Evolutionary conservation across 1,139 yeast species (phyloP), one percentile per base, ranked within the genome.

Genomic region (Kurtzmaniella quercitrusa): DNA sequence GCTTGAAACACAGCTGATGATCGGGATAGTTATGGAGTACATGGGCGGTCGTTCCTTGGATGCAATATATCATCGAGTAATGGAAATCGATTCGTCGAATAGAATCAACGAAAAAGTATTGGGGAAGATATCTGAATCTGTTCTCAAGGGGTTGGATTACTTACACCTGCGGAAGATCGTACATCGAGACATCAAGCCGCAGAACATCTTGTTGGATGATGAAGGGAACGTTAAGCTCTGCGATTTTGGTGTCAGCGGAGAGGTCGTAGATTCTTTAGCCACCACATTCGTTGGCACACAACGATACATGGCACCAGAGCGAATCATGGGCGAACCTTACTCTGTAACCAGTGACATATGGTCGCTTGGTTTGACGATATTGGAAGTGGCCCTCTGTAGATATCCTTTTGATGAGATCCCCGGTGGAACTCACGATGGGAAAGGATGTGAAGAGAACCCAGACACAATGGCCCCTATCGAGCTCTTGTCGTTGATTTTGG

Each of bases 211-310:
- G 46, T 64, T 93, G 23, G 93, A 88, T 57, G 62, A 66, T 2
- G 56, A 68, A 9, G 98, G 98, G 2, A 83, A 86, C 56, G 91
- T 91, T 42, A 93, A 93, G 61, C 70, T 93, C 40, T 93, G 98
- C 66, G 98, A 93, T 67, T 93, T 93, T 68, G 98, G 98, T n/a
- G 98, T 93, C 29, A 85, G 95, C 56, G 98, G 98, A 10, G 96
- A 90, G 58, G 96, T 93, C 12, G 97, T 91, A 19, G 85, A 91
- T 61, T 89, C 97, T 0, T 69, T 93, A 41, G 98, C 98, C 1
- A 87, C 96, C 1, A 93, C 98, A 0, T 93, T 91, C 59, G 94
- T 96, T 0, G 98, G 98, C 0, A 93, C 98, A 0, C 91, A 95
- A 18, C 91, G 88, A 61, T 93, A 93, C 63, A 93, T 93, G 98